Base-by-base conservation (phyloP, 768 basidiomycete species). In the Cytidiella melzeri region DNA sequence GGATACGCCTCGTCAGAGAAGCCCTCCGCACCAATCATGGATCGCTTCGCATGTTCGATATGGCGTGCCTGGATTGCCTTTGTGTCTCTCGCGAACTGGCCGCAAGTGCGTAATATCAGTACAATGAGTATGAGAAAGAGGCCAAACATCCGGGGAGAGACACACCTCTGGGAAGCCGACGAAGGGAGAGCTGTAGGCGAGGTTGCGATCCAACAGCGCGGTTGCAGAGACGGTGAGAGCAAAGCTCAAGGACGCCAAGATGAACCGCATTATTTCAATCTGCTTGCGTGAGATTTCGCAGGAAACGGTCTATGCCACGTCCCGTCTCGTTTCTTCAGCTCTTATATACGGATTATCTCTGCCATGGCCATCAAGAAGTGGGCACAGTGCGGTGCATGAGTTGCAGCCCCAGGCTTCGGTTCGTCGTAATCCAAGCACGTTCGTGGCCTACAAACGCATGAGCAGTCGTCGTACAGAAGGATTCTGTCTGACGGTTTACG, bases 1-100 rank as follows among this genome's bases (percentile, higher is more conserved):
- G 72, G 70, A 57, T 78, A 78, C 48, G 71, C 71, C n/a, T 69
- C 65, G 56, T 78, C 75, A n/a, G 57, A 61, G 55, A 76, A 77
- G n/a, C 56, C 54, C 23, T 57, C 54, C 1, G 70, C 67, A 43
- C 67, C 65, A 4, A 58, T 63, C 3, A 58, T 60, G 50, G 74
- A 72, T 27, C 74, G 61, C 34, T 68, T 65, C 24, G 56, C 53
- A 52, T 62, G 61, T 20, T 63, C 56, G 18, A 69, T 52, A 55
- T 70, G 68, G 19, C 69, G 68, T n/a, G 63, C 57, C 40, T 73
- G 64, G 26, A 75, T 61, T 4, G 57, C 54, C 0, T 56, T 53
- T 20, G 68, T 73, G 51, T 75, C 61, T 39, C 67, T 64, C 12
- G 66, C 63, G 46, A 75, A 63, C 75, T 77, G 24, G 13, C n/a